Evolutionary conservation across 148 eudicot species (phyloP).

Genomic region (Limonium bicolor): DNA sequence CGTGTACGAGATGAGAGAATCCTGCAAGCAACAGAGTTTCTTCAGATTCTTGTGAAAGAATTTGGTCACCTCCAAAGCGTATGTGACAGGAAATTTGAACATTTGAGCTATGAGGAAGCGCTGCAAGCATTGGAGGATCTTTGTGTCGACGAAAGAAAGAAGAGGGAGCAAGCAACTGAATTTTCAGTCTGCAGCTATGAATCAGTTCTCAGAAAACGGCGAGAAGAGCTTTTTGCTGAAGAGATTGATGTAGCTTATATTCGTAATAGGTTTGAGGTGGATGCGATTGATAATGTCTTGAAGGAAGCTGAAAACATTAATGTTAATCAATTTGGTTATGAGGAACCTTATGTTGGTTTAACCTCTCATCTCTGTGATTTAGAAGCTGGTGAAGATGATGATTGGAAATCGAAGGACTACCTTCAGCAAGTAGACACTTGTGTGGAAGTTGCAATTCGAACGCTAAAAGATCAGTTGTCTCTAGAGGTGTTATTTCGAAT

Average conservation of each 20-base stretch:
- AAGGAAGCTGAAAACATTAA: slow-evolving; percentile 64
- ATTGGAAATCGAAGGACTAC: slow-evolving; percentile 59
- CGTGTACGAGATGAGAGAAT: slow-evolving; percentile 47
- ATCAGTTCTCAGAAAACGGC: slow-evolving; percentile 50
- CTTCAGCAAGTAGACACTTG: slow-evolving; percentile 57
- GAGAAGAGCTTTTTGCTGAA: slow-evolving; percentile 48
- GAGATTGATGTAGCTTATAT: slow-evolving; percentile 30
- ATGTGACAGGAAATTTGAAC: slow-evolving; percentile 68
- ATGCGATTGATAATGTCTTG: slow-evolving; percentile 49
- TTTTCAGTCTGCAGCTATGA: slow-evolving; percentile 39
- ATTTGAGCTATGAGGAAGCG: slow-evolving; percentile 61
- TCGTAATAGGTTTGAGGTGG: slow-evolving; percentile 56
- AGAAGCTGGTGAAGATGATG: slow-evolving; percentile 72
- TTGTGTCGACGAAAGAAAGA: slow-evolving; percentile 66
- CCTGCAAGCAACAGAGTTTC: slow-evolving; percentile 51
- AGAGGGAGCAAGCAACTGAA: slow-evolving; percentile 44
- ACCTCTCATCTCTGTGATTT: slow-evolving; percentile 46
- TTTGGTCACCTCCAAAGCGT: slow-evolving; percentile 49
- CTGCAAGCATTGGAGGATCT: slow-evolving; percentile 72
- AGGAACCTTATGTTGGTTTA: slow-evolving; percentile 42
- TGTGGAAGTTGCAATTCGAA: slow-evolving; percentile 51
- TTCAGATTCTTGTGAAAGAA: slow-evolving; percentile 62
- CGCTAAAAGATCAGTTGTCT: slow-evolving; percentile 56
- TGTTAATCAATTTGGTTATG: slow-evolving; percentile 49
- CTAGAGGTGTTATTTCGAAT: slow-evolving; percentile 48